A percentile compares a stretch with the other conserved stretches of the same genome.
Evolutionary conservation across 371 early-diverging fungal genomes (phyloP).

Genomic region (Zancudomyces culisetae): DNA sequence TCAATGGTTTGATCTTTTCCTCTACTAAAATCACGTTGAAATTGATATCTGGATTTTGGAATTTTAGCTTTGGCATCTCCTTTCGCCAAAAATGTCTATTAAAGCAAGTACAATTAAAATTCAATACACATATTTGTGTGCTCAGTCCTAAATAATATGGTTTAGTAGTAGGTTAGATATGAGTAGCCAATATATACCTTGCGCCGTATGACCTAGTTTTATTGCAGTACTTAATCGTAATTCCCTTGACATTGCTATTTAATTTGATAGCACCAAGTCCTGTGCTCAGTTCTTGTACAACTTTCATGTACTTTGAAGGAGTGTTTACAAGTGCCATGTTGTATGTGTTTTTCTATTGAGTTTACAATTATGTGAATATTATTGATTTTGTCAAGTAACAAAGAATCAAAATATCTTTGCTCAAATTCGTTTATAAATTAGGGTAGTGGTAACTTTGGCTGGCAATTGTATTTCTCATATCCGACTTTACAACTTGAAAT

Average conservation of each 20-base stretch:
- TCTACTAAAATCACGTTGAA: not conserved
- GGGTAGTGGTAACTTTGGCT: too few relatives aligned
- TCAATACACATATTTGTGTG: not conserved
- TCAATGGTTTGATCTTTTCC: not conserved
- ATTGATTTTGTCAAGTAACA: too few relatives aligned
- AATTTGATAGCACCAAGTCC: not conserved
- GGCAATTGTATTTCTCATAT: too few relatives aligned
- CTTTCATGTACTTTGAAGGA: not conserved
- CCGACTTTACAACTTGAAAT: too few relatives aligned
- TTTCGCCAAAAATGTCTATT: conserved; percentile 3
- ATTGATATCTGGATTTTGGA: not conserved
- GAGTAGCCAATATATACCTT: not conserved
- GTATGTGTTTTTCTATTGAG: too few relatives aligned
- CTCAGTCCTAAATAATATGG: not conserved
- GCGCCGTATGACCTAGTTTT: not conserved
- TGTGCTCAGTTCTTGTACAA: not conserved
- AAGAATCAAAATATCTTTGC: too few relatives aligned
- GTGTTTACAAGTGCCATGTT: too few relatives aligned
- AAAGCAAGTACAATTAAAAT: not conserved
- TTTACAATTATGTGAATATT: too few relatives aligned
- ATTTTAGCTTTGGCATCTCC: not conserved
- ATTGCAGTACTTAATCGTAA: not conserved
- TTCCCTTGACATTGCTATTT: not conserved
- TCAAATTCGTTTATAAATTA: too few relatives aligned
- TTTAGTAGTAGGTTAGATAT: not conserved